A percentile compares a stretch with the other conserved stretches of the same genome.
phyloP scores from a whole-genome alignment of 2,329 filamentous ascomycete genomes.

The Pseudogymnoascus sp. region DNA sequence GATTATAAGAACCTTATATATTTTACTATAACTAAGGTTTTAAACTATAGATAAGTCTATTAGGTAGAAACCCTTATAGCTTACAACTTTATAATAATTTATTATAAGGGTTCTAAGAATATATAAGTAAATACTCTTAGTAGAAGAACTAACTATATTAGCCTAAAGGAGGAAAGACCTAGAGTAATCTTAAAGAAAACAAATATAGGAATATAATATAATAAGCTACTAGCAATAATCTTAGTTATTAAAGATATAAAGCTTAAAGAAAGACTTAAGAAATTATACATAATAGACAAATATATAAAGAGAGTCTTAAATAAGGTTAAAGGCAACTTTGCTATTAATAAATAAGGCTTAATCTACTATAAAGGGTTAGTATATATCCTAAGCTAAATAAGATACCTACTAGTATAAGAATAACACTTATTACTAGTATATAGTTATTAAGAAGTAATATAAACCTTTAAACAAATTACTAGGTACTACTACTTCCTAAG shows the following conservation, averaged over 20 bases:
- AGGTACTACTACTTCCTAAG: background rate
- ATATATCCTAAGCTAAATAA: background rate
- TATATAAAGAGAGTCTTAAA: background rate
- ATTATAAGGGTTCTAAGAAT: background rate
- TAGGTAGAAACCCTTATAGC: conserved; percentile 21
- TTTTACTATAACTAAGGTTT: conserved; percentile 23
- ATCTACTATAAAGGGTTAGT: background rate
- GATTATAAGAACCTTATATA: conserved; percentile 25
- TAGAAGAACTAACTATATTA: background rate
- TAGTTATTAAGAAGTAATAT: background rate
- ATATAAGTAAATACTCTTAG: background rate
- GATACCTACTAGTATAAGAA: background rate
- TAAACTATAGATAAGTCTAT: conserved; percentile 19
- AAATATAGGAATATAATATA: background rate
- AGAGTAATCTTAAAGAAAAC: background rate
- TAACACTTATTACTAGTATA: background rate
- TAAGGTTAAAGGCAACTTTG: background rate
- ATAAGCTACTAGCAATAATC: background rate
- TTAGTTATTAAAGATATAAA: no score
- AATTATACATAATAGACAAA: background rate
- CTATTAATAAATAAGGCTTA: background rate
- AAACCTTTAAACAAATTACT: background rate
- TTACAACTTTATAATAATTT: conserved; percentile 22
- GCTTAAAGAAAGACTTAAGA: background rate
- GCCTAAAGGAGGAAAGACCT: background rate